A percentile compares a stretch with the other conserved stretches of the same genome.
These are phyloP conservation scores for Chrysopogon serrulatus DNA, from an alignment of 176 grass and related monocot genomes.

Conservation along the genomic window DNA sequence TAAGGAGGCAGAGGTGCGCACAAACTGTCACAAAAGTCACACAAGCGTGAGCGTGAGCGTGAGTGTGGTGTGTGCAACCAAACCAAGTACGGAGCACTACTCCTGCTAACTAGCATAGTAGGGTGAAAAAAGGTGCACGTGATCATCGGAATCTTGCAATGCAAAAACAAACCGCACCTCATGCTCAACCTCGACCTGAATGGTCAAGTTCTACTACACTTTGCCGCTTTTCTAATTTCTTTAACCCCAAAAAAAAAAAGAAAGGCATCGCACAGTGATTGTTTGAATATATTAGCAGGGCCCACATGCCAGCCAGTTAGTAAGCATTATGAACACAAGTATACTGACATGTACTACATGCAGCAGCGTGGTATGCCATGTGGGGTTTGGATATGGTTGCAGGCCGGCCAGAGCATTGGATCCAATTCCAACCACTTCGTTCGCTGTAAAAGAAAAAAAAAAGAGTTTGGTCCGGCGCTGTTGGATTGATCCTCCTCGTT, in stretches of 20 bases:
- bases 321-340: too few species aligned
- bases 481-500: conserved; percentile 39
- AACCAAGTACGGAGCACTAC: neutral
- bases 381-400: conserved; percentile 11
- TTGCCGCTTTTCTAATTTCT: neutral
- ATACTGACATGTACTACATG: neutral
- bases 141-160: conserved; percentile 21
- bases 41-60: neutral
- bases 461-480: conserved; percentile 23
- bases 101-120: neutral
- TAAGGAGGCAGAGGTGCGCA: conserved; percentile 2
- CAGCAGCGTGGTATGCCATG: neutral
- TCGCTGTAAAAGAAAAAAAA: neutral
- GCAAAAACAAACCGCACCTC: neutral
- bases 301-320: neutral
- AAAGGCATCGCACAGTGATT: neutral
- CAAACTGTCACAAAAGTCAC: conserved; percentile 20
- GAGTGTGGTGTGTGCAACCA: conserved; percentile 25
- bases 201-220: neutral
- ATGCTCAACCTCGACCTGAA: neutral
- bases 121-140: conserved; percentile 21
- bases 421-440: conserved; percentile 35
- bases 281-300: neutral
- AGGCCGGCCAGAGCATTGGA: neutral
- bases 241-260: neutral